Evolutionary conservation across 2,329 filamentous ascomycete genomes (phyloP), one percentile per base, ranked within the genome.

Genomic region (Ophiognomonia clavigignenti-juglandacearum): DNA sequence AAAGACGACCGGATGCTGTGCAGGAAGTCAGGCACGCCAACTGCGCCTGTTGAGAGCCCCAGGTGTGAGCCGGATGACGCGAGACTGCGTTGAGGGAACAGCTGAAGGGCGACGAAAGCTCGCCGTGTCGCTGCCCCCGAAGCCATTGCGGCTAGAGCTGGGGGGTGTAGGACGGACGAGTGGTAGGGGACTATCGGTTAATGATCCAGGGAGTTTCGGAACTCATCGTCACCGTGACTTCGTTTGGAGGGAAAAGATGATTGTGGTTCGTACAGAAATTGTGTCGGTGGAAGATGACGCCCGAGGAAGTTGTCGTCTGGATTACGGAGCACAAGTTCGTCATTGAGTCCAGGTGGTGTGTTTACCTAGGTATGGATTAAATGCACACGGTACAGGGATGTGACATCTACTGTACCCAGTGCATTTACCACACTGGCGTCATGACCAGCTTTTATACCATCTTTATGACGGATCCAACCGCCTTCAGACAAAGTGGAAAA

Each of bases 21-120:
- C 34, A 35, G 22, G 44, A 60, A 47, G 45, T 54, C 58, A 39
- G 57, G 31, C 44, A 35, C 23, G 6, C 37, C 29, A 27, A 23
- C 19, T 9, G 19, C 38, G 8, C 19, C 37, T 6, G 38, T 35
- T n/a, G 39, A 37, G 19, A 48, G 34, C 2, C 40, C 49, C 19
- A 34, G 42, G 18, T n/a, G 23, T 6, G 34, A 39, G 38, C 49
- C 59, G 45, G 63, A 32, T 23, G 43, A 59, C 60, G 58, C 57
- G 53, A 64, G 63, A 56, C 64, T 65, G 61, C 69, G 65, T 59
- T 67, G 68, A 53, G 72, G 72, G 64, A 73, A 66, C 66, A 75
- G 66, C 64, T 48, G 45, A 37, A 52, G 46, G 43, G 49, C 46
- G 20, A 43, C 41, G 35, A 32, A 37, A 59, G 56, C 53, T 66